A percentile compares a stretch with the other conserved stretches of the same genome.
phyloP scores from a whole-genome alignment of 768 basidiomycete species.

The Mrakia blollopis region DNA sequence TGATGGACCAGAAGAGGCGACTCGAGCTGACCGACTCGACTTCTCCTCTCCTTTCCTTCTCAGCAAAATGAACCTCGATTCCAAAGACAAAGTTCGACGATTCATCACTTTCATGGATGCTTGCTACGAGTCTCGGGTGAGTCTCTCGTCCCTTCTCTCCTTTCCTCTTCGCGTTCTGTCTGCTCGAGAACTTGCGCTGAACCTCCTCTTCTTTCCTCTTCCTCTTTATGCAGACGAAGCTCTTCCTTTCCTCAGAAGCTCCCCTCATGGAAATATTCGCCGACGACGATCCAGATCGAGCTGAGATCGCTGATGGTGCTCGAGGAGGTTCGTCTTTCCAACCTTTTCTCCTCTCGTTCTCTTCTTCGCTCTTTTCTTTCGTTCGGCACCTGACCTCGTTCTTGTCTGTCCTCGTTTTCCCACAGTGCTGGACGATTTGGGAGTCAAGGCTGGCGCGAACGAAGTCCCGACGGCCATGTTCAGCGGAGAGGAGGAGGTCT shows the following conservation, averaged over 20 bases:
- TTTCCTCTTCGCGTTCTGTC: not conserved
- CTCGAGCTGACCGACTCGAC: not conserved
- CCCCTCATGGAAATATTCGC: slow-evolving; percentile 8
- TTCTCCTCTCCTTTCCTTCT: not conserved
- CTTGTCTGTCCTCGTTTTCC: not conserved
- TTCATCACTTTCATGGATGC: slow-evolving; percentile 98
- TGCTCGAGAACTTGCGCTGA: not conserved
- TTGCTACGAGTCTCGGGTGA: slow-evolving; percentile 44
- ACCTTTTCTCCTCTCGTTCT: not conserved
- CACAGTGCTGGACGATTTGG: slow-evolving; percentile 27
- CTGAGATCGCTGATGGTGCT: slow-evolving; percentile 1
- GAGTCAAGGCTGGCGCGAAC: not conserved
- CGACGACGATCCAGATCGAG: slow-evolving; percentile 6
- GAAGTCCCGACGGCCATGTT: slow-evolving; percentile 74
- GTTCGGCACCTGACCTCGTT: not conserved
- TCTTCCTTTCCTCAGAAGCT: slow-evolving; percentile 2
- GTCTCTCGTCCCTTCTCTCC: not conserved
- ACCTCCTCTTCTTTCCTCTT: slow-evolving; percentile 15
- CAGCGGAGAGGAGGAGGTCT: slow-evolving; percentile 91
- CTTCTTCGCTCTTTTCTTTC: not conserved
- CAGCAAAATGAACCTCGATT: slow-evolving; percentile 70
- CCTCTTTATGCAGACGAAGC: not conserved
- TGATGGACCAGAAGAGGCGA: not conserved
- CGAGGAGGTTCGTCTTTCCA: not conserved
- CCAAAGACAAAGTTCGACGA: slow-evolving; percentile 88